Base-by-base conservation (phyloP, 306 rosid species). In the Castanopsis chinensis region DNA sequence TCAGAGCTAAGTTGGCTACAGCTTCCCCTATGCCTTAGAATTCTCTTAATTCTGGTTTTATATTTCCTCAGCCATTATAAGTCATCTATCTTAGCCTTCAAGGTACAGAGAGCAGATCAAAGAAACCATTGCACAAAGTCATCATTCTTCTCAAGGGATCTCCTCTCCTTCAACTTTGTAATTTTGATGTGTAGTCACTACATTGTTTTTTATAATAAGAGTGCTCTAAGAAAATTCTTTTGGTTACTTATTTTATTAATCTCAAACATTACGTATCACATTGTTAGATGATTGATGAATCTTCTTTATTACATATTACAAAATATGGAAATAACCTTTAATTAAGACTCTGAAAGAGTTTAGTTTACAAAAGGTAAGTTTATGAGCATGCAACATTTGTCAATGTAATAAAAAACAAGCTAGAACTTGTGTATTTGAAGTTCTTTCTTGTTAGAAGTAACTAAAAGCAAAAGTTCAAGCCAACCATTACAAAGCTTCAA, bases 1-100 rank as follows among this genome's bases (percentile, higher is more conserved):
- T 94, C 6, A 88, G 93, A 91, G 93, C 91, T 76, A 90, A 84
- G 91, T 90, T 94, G 21, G 92, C 84, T 76, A 27, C 43, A 15
- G 21, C 72, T 73, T 25, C 84, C 8, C 73, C 72, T 2, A 12
- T 5, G 23, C 20, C 82, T 30, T 85, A 68, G 74, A 35, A 49
- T 63, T 76, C 68, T 33, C 25, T 23, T 15, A 20, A 35, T 57
- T 41, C 13, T 41, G 18, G 13, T 61, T 63, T 43, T n/a, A 18
- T 2, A 33, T 45, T 17, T 52, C 30, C 23, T 6, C n/a, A 27
- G 61, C 69, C 69, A 32, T 73, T 35, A 49, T 32, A 13, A 41
- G 72, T 77, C 71, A 71, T 79, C 59, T 52, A 37, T 58, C 52
- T 19, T 67, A 35, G 52, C 53, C 6, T 67, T 35, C 72, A 35